Evolutionary conservation across 441 rosid species (phyloP), one percentile per base, ranked within the genome.

Genomic region (Populus hybrid): DNA sequence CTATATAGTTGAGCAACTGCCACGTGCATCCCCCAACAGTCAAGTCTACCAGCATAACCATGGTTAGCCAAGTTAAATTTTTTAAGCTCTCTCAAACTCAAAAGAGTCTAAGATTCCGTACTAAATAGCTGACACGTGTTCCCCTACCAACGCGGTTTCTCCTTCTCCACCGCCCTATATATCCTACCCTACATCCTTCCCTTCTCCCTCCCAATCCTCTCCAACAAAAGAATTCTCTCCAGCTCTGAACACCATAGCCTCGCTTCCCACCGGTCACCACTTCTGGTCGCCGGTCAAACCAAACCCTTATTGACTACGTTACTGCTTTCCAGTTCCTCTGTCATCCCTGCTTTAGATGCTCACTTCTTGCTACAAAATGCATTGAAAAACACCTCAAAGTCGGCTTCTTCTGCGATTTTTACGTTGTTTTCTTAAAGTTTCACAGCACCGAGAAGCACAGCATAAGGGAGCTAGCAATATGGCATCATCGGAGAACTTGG

Each of bases 401-500:
- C 4, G 23, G 63, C 23, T 53, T 53, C 3, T 53, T 53, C 4
- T 53, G 21, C 63, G 9, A 2, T 1, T 6, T 18, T 18, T 34
- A 6, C 63, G 21, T 53, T 53, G 63, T 20, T 53, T 6, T 18
- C 32, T 34, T 53, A 1, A 53, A 53, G 23, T 53, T 53, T 7
- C 10, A 53, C 11, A 65, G 32, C 70, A 24, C 36, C 70, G 4
- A 24, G 20, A 28, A 9, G 3, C 8, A 12, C 16, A 67, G 18
- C 28, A 11, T 6, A 34, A 34, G 35, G 35, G 35, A 34, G 7
- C 35, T 34, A n/a, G 3, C 2, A 30, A 8, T 26, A 92, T 94
- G 98, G 87, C 94, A 2, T 90, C 94, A 6, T 86, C 89, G 2
- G 94, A 91, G 10, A 88, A 91, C 65, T 68, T 92, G 80, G 70